Percentiles rank a stretch among this genome's conserved stretches.
Conservation (phyloP, 768 basidiomycete species). For the Cyclocybe aegerita region DNA sequence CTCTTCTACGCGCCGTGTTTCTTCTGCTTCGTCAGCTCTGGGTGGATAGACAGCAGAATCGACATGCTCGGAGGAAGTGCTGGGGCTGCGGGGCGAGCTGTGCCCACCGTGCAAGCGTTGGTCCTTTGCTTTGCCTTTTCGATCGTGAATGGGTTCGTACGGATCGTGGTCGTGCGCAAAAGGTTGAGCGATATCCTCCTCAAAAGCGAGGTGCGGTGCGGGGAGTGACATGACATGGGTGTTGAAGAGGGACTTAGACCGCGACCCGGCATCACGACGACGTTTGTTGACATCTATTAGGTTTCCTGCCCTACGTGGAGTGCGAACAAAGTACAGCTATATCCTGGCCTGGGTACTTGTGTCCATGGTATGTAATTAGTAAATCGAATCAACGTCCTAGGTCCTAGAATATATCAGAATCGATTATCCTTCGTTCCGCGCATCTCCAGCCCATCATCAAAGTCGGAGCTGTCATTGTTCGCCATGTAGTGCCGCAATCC, state of each 20-base stretch:
- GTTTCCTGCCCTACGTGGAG: neutral
- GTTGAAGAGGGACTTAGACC: constrained; percentile 3
- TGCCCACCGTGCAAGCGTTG: constrained; percentile 25
- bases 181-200: constrained; percentile 41
- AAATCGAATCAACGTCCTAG: constrained; percentile 1
- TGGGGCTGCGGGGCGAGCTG: constrained; percentile 23
- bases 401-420: constrained; percentile 25
- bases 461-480: constrained; percentile 47
- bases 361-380: constrained; percentile 1
- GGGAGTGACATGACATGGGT: constrained; percentile 28
- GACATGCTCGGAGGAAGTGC: constrained; percentile 23
- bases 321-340: neutral
- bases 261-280: constrained; percentile 1
- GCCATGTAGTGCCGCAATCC: constrained; percentile 55
- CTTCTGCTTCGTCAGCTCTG: constrained; percentile 60
- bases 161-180: constrained; percentile 8
- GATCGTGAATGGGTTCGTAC: neutral
- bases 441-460: constrained; percentile 50
- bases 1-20: constrained; percentile 72
- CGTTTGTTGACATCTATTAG: constrained; percentile 17
- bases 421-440: constrained; percentile 36
- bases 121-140: constrained; percentile 30
- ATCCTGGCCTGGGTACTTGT: neutral
- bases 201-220: constrained; percentile 35
- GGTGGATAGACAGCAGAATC: constrained; percentile 58